Base-by-base conservation (phyloP, 495 filamentous ascomycete species). In the Halenospora varia region DNA sequence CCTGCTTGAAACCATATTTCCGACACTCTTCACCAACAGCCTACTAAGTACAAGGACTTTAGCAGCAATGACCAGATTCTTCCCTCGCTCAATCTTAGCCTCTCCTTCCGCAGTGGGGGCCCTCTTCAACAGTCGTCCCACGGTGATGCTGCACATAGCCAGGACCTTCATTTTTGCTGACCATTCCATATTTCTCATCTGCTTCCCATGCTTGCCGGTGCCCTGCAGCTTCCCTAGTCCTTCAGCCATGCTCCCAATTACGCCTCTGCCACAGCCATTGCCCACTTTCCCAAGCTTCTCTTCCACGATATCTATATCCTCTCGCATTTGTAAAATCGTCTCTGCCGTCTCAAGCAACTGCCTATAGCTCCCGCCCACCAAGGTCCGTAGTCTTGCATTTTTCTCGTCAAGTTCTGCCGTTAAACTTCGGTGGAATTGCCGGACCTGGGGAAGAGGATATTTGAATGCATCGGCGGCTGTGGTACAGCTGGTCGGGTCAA, bases 351-450 rank as follows among this genome's bases (percentile, higher is more conserved):
- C 89, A 18, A 98, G 84, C 10, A 97, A 83, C 60, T 96, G 90
- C 66, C 94, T 84, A 71, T 98, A 98, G 68, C 89, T 88, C 55
- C 82, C 89, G n/a, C 94, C 95, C 64, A 97, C 94, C 57, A 96
- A 85, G 47, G 88, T 88, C 71, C 94, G 86, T 71, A 97, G 81
- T 66, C 89, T 90, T 67, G 90, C 86, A 65, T 88, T 87, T 72
- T 93, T 96, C 73, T 88, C 90, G 46, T 85, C 81, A 63, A 92
- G 72, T 48, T 77, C 74, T 11, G 62, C 64, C 48, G 80, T 80
- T 4, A 86, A 72, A 35, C 71, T 69, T 42, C 77, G 76, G 69
- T 85, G 82, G 56, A 83, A 70, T 29, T 74, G 73, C 63, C 65
- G 86, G 75, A 78, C 92, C 84, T 66, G 84, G 67, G 57, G 92